A percentile compares a stretch with the other conserved stretches of the same genome.
phyloP scores from a whole-genome alignment of 1,139 yeast species.

The Lodderomyces margitis region DNA sequence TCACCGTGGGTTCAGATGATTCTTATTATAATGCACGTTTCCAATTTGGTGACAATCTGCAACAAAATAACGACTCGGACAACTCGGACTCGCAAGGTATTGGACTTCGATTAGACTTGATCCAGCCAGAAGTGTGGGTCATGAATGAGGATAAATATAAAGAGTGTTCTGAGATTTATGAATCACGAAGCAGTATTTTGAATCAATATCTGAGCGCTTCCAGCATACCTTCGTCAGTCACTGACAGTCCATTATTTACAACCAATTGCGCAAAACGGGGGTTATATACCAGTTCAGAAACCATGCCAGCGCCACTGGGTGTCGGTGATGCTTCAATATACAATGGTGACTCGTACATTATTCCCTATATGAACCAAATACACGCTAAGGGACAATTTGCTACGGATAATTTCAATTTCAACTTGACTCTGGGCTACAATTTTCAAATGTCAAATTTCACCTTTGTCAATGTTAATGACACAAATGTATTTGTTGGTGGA shows the following conservation, averaged over 20 bases:
- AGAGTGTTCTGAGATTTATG: conserved; percentile 19
- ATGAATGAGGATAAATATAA: conserved; percentile 25
- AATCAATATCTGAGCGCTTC: background rate
- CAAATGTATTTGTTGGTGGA: conserved; percentile 31
- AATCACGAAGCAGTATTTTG: background rate
- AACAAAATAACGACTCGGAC: background rate
- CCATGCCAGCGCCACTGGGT: conserved; percentile 14
- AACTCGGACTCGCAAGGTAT: conserved; percentile 12
- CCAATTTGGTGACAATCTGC: conserved; percentile 11
- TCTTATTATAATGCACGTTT: conserved; percentile 18
- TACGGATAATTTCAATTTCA: conserved; percentile 24
- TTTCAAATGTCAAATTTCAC: conserved; percentile 24
- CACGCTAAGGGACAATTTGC: conserved; percentile 27
- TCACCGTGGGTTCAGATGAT: conserved; percentile 18
- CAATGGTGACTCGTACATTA: conserved; percentile 18
- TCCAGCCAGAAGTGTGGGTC: conserved; percentile 41
- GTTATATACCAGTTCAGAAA: conserved; percentile 17
- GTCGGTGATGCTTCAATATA: conserved; percentile 10
- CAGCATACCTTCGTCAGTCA: conserved; percentile 18
- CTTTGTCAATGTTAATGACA: conserved; percentile 25
- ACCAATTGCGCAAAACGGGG: conserved; percentile 32
- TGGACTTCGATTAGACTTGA: conserved; percentile 28
- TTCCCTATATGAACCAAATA: conserved; percentile 31
- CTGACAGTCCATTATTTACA: conserved; percentile 21
- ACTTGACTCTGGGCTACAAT: conserved; percentile 14